Base-by-base conservation (phyloP, 345 rosid genomes). In the Pistacia vera region DNA sequence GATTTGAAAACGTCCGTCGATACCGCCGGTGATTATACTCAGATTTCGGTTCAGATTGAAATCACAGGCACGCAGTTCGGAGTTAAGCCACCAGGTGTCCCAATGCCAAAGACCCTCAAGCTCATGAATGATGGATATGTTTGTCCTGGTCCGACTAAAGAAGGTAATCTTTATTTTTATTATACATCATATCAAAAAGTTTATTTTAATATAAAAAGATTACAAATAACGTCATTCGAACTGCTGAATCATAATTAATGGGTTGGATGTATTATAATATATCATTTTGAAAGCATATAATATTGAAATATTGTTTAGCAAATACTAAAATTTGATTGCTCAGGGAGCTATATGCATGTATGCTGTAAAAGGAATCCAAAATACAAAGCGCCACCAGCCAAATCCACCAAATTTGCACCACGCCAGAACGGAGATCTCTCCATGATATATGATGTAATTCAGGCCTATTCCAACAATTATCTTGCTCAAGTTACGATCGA, bases 401-500 rank as follows among this genome's bases (percentile, higher is more conserved):
- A 70, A 70, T 76, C 76, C 75, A 85, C 73, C 63, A 90, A 92
- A 83, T 90, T 79, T 79, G 35, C 76, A 30, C 85, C 87, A 4
- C 87, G 87, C 35, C 90, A 75, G 67, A 11, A 81, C 16, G 99
- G 97, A 0, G 97, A 96, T 79, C 88, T 96, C 25, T 72, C 85
- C 75, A 25, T 96, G 56, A 77, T 81, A 1, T 96, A 91, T 72
- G 99, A 96, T 73, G 89, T 96, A 10, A 72, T 89, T 2, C 88
- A 89, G 82, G 81, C 99, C 6, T 93, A 80, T 41, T 85, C 71
- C 13, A 87, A 85, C 78, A 96, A 86, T 86, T 96, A 96, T 79
- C 84, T 80, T 17, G 99, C 98, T 13, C 94, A 96, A 81, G 98
- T 96, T 41, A 96, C 98, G 4, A 87, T 93, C 9, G 93, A 93